Evolutionary conservation across 2,329 filamentous ascomycete genomes (phyloP).

Genomic region (Fusarium acutatum): DNA sequence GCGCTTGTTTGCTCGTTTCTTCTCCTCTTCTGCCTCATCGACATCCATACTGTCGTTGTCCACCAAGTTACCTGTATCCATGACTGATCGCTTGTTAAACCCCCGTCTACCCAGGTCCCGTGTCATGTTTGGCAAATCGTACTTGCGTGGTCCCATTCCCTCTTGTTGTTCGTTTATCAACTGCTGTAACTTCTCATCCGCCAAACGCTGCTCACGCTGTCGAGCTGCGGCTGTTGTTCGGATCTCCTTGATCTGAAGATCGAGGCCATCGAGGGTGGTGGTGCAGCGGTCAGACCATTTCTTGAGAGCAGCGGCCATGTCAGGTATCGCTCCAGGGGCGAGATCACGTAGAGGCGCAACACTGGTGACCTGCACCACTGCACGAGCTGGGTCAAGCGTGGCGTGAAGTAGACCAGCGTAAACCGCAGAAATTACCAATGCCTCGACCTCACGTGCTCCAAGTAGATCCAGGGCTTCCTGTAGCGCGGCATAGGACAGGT

Average conservation of each 20-base stretch:
- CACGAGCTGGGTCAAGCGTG: slow-evolving; percentile 81
- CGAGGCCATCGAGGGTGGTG: slow-evolving; percentile 76
- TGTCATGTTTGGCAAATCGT: slow-evolving; percentile 27
- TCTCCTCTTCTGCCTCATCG: slow-evolving; percentile 61
- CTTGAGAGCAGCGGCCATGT: slow-evolving; percentile 73
- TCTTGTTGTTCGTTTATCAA: slow-evolving; percentile 59
- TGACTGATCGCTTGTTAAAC: slow-evolving; percentile 49
- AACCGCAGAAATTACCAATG: slow-evolving; percentile 85
- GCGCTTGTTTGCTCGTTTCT: slow-evolving; percentile 61
- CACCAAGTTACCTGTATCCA: slow-evolving; percentile 53
- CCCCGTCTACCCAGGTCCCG: slow-evolving; percentile 41
- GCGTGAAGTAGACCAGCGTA: slow-evolving; percentile 85
- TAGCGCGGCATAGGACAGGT: slow-evolving; percentile 78
- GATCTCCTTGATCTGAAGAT: slow-evolving; percentile 76
- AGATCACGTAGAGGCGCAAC: slow-evolving; percentile 89
- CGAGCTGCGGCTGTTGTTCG: slow-evolving; percentile 64
- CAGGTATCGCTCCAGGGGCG: slow-evolving; percentile 73
- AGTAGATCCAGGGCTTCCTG: slow-evolving; percentile 72
- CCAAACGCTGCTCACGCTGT: slow-evolving; percentile 58
- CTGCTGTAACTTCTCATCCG: slow-evolving; percentile 58
- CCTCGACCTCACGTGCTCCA: slow-evolving; percentile 77
- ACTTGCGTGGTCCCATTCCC: slow-evolving; percentile 45
- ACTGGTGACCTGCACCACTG: slow-evolving; percentile 78
- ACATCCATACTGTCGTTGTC: slow-evolving; percentile 65
- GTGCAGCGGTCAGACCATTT: slow-evolving; percentile 84